Evolutionary conservation across 2,329 filamentous ascomycete species (phyloP).

Genomic region (Fusarium sp.): DNA sequence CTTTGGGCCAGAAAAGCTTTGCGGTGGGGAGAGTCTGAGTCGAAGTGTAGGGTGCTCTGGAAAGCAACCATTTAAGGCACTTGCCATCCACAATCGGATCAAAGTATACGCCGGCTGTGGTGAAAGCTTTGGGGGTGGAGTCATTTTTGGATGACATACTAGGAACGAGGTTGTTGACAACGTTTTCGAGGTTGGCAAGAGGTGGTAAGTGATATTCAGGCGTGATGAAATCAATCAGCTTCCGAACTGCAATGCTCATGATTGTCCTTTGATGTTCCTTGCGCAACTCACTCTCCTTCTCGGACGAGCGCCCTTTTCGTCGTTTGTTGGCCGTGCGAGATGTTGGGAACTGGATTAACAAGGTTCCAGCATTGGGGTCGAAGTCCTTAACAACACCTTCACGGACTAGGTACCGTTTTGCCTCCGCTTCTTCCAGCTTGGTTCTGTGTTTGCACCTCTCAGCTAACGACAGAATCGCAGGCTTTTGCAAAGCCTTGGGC

Average conservation of each 20-base stretch:
- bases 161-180: constrained; percentile 63
- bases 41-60: constrained; percentile 60
- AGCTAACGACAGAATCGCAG: constrained; percentile 72
- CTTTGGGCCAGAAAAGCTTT: constrained; percentile 42
- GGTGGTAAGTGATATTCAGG: constrained; percentile 60
- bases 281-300: constrained; percentile 44
- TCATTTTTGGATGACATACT: constrained; percentile 48
- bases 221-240: constrained; percentile 62
- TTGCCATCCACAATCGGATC: constrained; percentile 46
- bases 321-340: constrained; percentile 19
- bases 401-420: constrained; percentile 64
- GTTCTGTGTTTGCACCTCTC: constrained; percentile 61
- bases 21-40: constrained; percentile 49
- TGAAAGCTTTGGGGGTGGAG: constrained; percentile 55
- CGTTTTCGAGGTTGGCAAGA: constrained; percentile 58
- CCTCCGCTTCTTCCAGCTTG: constrained; percentile 61
- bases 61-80: constrained; percentile 58
- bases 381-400: constrained; percentile 61
- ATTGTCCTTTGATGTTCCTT: constrained; percentile 56
- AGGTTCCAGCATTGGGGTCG: constrained; percentile 61
- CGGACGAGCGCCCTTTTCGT: constrained; percentile 42
- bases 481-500: constrained; percentile 76
- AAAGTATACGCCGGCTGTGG: constrained; percentile 55
- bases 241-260: constrained; percentile 61
- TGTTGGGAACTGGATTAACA: constrained; percentile 59